phyloP scores from a whole-genome alignment of 352 stramenopile genomes.

The Phytophthora pini region DNA sequence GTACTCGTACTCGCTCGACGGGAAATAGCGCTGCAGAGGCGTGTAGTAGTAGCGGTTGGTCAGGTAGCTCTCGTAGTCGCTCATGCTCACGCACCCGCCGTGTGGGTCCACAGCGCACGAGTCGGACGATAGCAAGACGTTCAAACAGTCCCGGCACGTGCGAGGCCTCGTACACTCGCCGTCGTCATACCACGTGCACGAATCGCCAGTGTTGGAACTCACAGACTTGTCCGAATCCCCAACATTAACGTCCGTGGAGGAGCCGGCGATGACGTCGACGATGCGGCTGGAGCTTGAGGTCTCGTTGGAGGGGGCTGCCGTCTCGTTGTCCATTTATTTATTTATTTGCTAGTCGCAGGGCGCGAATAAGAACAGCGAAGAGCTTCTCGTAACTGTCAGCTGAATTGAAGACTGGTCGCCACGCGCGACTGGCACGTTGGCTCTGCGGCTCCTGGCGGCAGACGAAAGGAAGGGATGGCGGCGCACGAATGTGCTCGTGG shows the following conservation, averaged over 20 bases:
- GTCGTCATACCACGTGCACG: conserved; percentile 45
- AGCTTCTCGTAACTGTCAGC: conserved; percentile 12
- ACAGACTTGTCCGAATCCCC: conserved; percentile 18
- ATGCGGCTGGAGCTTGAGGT: conserved; percentile 2
- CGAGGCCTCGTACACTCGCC: conserved; percentile 28
- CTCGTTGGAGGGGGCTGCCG: not conserved
- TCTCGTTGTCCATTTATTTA: conserved; percentile 4
- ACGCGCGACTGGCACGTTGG: conserved; percentile 2
- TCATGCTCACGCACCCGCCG: conserved; percentile 49
- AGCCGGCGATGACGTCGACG: conserved; percentile 7
- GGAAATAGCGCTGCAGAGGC: conserved; percentile 52
- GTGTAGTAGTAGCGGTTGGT: conserved; percentile 53
- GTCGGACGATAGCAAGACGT: conserved; percentile 29
- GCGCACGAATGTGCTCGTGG: conserved; percentile 1
- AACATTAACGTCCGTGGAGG: not conserved
- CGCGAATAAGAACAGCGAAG: conserved; percentile 12
- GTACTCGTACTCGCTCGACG: conserved; percentile 48
- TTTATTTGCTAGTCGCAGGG: conserved; percentile 8
- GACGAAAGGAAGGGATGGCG: conserved; percentile 5
- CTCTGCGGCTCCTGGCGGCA: not conserved
- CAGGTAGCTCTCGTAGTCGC: conserved; percentile 38
- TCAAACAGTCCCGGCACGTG: conserved; percentile 40
- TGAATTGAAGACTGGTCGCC: conserved; percentile 10
- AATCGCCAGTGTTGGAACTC: conserved; percentile 37
- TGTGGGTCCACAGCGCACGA: conserved; percentile 41